Evolutionary conservation across 768 basidiomycete genomes (phyloP).

Genomic region (Heimioporus sp.): DNA sequence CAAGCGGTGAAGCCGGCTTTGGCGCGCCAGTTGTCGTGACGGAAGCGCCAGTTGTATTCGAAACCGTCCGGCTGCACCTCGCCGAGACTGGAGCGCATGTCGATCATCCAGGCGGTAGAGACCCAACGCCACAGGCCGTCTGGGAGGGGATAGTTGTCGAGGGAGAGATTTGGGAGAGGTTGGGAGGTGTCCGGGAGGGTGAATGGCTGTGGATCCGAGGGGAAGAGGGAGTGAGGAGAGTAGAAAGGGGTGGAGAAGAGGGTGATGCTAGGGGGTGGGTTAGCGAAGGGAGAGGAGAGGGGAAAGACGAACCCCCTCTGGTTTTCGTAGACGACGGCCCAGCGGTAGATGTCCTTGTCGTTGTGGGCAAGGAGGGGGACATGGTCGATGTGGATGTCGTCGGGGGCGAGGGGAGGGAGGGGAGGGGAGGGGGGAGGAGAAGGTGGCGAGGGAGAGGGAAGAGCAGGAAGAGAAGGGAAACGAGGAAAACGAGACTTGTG

Average conservation of each 20-base stretch:
- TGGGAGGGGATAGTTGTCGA: conserved; percentile 68
- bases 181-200: conserved; percentile 51
- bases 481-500: conserved; percentile 34
- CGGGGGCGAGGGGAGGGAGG: not conserved
- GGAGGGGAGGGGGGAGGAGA: not conserved
- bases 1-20: conserved; percentile 61
- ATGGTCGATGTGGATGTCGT: conserved; percentile 34
- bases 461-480: conserved; percentile 30
- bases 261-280: conserved; percentile 45
- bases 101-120: conserved; percentile 80
- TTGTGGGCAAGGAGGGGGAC: conserved; percentile 26
- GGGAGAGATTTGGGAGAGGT: conserved; percentile 53
- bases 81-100: conserved; percentile 76
- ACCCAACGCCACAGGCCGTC: conserved; percentile 84
- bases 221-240: conserved; percentile 66
- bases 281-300: conserved; percentile 1
- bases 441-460: conserved; percentile 18
- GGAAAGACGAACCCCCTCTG: conserved; percentile 63
- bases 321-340: conserved; percentile 81
- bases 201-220: conserved; percentile 71
- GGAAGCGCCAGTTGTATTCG: conserved; percentile 82
- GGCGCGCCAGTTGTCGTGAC: conserved; percentile 62
- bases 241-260: conserved; percentile 74
- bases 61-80: conserved; percentile 82
- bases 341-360: conserved; percentile 58